Evolutionary conservation across 1,139 yeast species (phyloP), one percentile per base, ranked within the genome.

Genomic region (Yamadazyma triangularis): DNA sequence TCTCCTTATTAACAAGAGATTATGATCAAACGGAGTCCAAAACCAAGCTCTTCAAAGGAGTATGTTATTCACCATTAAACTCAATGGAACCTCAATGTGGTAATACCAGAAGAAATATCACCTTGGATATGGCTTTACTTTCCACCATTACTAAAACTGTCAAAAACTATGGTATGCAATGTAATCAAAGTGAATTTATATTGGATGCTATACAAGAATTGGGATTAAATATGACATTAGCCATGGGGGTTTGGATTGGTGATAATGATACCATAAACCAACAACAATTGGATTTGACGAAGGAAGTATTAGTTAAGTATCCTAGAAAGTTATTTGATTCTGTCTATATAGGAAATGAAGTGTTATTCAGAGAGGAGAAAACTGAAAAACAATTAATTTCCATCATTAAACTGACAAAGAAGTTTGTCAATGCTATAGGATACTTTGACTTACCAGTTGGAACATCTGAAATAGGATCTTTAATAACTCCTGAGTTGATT

Each of bases 181-280:
- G 89, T 42, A 53, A 67, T 26, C 87, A 79, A 47, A 68, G 71
- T 1, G 71, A 65, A 13, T 51, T 56, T 25, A 70, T 79, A 12
- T 51, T 82, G 28, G 70, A 72, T 12, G 73, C 85, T 0, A 73
- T 82, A 11, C 54, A 59, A 28, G 61, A 62, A 5, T 53, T 77
- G 33, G 58, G 68, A 14, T 50, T 79, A 25, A 68, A 78, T 40
- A 64, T 80, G 66, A 71, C 79, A 0, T 49, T 82, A 18, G 58
- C 84, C 0, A 50, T 80, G 48, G 88, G 88, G 1, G 71, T 81
- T 2, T 77, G 84, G 84, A 71, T 79, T 25, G 77, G 79, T 1
- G 34, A 44, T 0, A 60, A 73, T 47, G 58, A 62, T 8, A 50
- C 52, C 1, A 53, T 58, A 2, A 71, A 77, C 32, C 39, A 51